Evolutionary conservation across 31 red algal genomes (phyloP).

Genomic region (Porphyra umbilicalis): DNA sequence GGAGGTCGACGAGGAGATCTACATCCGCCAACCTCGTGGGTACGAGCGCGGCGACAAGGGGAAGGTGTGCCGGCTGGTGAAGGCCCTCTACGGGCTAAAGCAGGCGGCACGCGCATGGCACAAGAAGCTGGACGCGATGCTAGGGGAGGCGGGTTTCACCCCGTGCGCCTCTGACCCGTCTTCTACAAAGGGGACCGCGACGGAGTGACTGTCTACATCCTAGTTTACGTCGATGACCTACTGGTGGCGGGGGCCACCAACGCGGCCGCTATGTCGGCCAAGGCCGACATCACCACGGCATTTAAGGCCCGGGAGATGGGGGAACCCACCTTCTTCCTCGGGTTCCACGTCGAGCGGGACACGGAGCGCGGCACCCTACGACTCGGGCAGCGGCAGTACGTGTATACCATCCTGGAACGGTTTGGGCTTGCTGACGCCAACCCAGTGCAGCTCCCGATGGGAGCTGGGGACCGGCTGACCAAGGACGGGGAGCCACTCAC

Average conservation of each 20-base stretch:
- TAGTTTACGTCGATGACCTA: constrained; percentile 18
- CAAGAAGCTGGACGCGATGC: neutral
- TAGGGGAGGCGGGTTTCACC: constrained; percentile 5
- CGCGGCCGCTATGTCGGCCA: neutral
- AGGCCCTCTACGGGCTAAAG: constrained; percentile 11
- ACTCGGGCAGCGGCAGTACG: too few species aligned
- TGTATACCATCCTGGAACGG: too few species aligned
- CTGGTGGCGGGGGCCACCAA: neutral
- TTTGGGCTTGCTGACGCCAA: too few species aligned
- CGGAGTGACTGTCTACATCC: constrained; percentile 9
- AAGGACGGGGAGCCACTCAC: neutral
- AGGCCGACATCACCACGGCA: constrained; percentile 9
- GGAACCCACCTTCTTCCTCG: neutral
- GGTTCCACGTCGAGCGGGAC: too few species aligned
- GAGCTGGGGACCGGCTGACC: too few species aligned
- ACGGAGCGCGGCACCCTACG: too few species aligned
- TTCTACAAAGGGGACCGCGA: neutral
- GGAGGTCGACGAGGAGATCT: neutral
- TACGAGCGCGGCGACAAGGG: neutral
- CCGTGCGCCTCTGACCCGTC: constrained; percentile 4
- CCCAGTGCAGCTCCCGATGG: too few species aligned
- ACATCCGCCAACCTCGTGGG: constrained; percentile 2
- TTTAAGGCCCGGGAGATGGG: constrained; percentile 23
- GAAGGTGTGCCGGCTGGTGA: constrained; percentile 18
- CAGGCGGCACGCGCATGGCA: constrained; percentile 19